These are phyloP conservation scores for Cryphonectria naterciae DNA, from an alignment of 2,329 filamentous ascomycete genomes.

Conservation along the genomic window DNA sequence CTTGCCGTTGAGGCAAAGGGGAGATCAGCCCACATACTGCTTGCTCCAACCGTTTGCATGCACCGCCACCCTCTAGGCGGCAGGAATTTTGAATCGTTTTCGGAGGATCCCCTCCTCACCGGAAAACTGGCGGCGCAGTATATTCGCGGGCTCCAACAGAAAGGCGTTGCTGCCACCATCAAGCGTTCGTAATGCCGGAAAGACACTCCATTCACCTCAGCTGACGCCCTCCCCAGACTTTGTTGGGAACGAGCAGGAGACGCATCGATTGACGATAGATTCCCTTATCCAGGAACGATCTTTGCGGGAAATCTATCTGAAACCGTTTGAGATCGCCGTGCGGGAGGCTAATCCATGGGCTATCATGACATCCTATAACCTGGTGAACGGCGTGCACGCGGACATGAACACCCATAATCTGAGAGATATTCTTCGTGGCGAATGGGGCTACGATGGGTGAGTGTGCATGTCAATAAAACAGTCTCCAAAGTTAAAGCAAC, in stretches of 20 bases:
- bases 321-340: conserved; percentile 74
- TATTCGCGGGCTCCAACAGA: conserved; percentile 73
- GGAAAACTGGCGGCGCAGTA: conserved; percentile 74
- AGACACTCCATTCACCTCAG: conserved; percentile 19
- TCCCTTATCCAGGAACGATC: conserved; percentile 67
- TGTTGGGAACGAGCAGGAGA: conserved; percentile 75
- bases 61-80: conserved; percentile 83
- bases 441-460: conserved; percentile 66
- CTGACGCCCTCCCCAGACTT: conserved; percentile 52
- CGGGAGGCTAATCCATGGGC: conserved; percentile 71
- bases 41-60: conserved; percentile 80
- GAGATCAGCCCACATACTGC: conserved; percentile 72
- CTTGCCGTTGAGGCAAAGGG: conserved; percentile 74
- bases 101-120: conserved; percentile 78
- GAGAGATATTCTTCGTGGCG: conserved; percentile 61
- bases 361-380: conserved; percentile 71
- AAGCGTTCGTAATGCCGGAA: conserved; percentile 60
- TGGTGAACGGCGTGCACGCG: conserved; percentile 66
- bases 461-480: conserved; percentile 28
- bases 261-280: conserved; percentile 66
- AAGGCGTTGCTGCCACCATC: conserved; percentile 74
- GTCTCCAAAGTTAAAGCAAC: conserved; percentile 16
- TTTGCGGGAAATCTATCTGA: conserved; percentile 72
- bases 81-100: conserved; percentile 85
- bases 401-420: conserved; percentile 60